Percentiles rank a stretch among this genome's conserved stretches.
Evolutionary conservation across 164 flowering plant genomes (phyloP).

Genomic region (Stephania cephalantha): DNA sequence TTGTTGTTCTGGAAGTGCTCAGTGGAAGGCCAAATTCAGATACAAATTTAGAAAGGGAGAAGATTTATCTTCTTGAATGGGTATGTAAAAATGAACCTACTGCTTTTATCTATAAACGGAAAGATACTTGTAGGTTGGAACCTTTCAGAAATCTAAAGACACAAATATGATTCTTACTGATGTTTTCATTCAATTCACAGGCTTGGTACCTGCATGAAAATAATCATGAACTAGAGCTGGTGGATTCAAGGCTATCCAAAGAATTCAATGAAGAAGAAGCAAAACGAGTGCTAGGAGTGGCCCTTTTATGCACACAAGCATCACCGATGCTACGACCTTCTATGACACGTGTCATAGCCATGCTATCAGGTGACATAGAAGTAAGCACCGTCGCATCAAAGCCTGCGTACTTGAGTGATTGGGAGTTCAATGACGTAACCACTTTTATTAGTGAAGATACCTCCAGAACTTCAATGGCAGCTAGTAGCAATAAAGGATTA

Average conservation of each 20-base stretch:
- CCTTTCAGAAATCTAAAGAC: background rate
- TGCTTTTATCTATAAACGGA: background rate
- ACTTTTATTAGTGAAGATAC: constrained; percentile 16
- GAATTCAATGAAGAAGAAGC: constrained; percentile 38
- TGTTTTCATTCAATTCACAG: background rate
- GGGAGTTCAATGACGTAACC: constrained; percentile 5
- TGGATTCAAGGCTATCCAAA: constrained; percentile 21
- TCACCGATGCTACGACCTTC: constrained; percentile 49
- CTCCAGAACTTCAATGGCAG: background rate
- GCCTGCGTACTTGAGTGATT: constrained; percentile 23
- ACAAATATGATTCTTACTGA: background rate
- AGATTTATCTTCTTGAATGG: constrained; percentile 30
- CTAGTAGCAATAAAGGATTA: constrained; percentile 5
- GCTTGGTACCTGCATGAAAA: constrained; percentile 21
- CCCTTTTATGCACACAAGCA: constrained; percentile 60
- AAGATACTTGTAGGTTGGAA: background rate
- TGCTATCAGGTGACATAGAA: constrained; percentile 58
- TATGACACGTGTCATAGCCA: constrained; percentile 62
- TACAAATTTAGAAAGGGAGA: constrained; percentile 13
- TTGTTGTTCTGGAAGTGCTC: constrained; percentile 25
- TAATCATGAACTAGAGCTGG: constrained; percentile 12
- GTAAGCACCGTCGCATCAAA: constrained; percentile 34
- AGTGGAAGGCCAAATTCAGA: constrained; percentile 28
- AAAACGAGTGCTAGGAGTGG: constrained; percentile 32
- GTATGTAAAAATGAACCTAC: constrained; percentile 10